Evolutionary conservation across 352 stramenopile species (phyloP).

Genomic region (Phytopythium chamaehyphon): DNA sequence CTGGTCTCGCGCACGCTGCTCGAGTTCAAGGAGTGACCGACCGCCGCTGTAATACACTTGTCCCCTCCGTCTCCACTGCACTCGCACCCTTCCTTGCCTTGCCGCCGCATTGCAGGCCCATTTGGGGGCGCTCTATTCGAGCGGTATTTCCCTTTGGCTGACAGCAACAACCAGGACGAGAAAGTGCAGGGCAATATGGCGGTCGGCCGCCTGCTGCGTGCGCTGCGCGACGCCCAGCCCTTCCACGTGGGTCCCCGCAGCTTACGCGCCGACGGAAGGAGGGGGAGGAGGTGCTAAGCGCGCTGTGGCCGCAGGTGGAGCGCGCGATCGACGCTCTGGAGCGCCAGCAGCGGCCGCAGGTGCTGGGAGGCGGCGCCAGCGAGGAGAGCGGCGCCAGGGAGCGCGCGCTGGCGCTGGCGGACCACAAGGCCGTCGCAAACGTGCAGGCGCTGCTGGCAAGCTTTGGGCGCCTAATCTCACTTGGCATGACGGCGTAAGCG

Average conservation of each 20-base stretch:
- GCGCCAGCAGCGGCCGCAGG: neutral
- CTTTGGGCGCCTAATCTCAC: neutral
- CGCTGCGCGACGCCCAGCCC: slow-evolving; percentile 30
- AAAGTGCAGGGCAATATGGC: slow-evolving; percentile 8
- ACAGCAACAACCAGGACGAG: neutral
- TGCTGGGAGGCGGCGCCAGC: too few species aligned
- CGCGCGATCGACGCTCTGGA: slow-evolving; percentile 23
- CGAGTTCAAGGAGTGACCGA: slow-evolving; percentile 82
- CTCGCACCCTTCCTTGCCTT: too few species aligned
- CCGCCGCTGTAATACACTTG: neutral
- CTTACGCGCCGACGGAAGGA: neutral
- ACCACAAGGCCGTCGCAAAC: slow-evolving; percentile 64
- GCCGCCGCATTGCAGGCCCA: too few species aligned
- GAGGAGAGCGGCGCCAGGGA: neutral
- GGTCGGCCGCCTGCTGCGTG: slow-evolving; percentile 35
- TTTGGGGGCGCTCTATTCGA: too few species aligned
- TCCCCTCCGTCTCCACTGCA: too few species aligned
- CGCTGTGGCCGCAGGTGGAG: slow-evolving; percentile 23
- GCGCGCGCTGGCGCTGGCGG: slow-evolving; percentile 31
- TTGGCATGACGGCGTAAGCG: too few species aligned
- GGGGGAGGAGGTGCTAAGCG: neutral
- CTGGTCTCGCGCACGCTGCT: slow-evolving; percentile 70
- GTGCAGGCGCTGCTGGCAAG: slow-evolving; percentile 33
- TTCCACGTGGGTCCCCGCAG: slow-evolving; percentile 28
- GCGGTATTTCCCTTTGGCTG: too few species aligned